Base-by-base conservation (phyloP, 352 stramenopile species). In the Phytophthora cactorum region DNA sequence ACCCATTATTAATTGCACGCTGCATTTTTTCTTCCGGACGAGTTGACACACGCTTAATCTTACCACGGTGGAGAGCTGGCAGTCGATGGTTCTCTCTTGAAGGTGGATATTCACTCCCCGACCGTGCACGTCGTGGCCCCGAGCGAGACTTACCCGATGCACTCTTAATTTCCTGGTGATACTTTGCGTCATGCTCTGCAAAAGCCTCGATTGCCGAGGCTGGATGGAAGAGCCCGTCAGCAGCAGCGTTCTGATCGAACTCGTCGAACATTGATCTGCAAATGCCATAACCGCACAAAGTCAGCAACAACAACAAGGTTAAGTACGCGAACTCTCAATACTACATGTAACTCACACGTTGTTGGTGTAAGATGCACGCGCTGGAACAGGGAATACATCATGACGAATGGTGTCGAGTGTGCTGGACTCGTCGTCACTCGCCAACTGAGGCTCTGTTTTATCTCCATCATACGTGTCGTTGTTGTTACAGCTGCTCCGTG, bases 201-300 rank as follows among this genome's bases (percentile, higher is more conserved):
- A 95, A 95, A 10, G 87, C 87, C 41, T 90, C 81, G 22, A 95
- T 88, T 15, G 79, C 72, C 3, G 84, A 93, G 6, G 83, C 87
- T 5, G 87, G 87, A 50, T 95, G 87, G 52, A 93, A 95, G 5
- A 92, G 66, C 0, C 87, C 86, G 10, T 91, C 87, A 7, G 83
- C 84, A 6, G 84, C 84, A 12, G 84, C 84, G 27, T 93, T 75
- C 8, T 88, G 49, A 32, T 77, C 65, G 55, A 90, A 89, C 22
- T 77, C 67, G 10, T 87, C 77, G 49, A 92, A 89, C 57, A 85
- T 78, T 22, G 75, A 80, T 17, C 78, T 86, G 49, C 10, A 12
- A 25, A 61, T 11, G n/a, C 4, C 29, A 39, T 22, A 51, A 10
- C 11, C 27, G 7, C 41, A 50, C 8, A 22, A 11, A 38, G 25